Conservation (phyloP, 805 yeast species). For the Grigorovia jiainica region DNA sequence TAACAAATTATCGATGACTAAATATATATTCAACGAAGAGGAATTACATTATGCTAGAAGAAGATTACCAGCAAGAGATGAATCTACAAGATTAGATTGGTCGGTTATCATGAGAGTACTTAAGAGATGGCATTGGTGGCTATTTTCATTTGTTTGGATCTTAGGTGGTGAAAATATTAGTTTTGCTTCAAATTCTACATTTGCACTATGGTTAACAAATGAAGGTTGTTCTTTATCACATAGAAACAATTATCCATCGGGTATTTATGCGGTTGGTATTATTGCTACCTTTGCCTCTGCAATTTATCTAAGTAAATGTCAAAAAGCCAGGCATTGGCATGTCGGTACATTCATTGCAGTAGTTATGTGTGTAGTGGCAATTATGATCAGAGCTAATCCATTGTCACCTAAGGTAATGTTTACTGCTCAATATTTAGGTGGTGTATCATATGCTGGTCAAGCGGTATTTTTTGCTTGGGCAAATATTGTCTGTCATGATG, state of each 20-base stretch:
- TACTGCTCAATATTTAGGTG: conserved; percentile 47
- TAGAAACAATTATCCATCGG: conserved; percentile 46
- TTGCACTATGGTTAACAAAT: conserved; percentile 38
- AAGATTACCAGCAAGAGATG: conserved; percentile 35
- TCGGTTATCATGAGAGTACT: conserved; percentile 36
- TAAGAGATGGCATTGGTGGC: conserved; percentile 49
- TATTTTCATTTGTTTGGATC: conserved; percentile 43
- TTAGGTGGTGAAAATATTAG: conserved; percentile 42
- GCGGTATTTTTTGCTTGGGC: conserved; percentile 58
- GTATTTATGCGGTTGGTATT: conserved; percentile 44
- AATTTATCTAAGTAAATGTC: conserved; percentile 35
- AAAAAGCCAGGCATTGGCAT: conserved; percentile 40
- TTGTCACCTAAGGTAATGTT: conserved; percentile 32
- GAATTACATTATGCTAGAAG: conserved; percentile 35
- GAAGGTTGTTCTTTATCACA: conserved; percentile 35
- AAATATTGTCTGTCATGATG: conserved; percentile 47
- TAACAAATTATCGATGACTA: conserved; percentile 18
- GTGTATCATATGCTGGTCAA: conserved; percentile 49
- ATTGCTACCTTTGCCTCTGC: conserved; percentile 37
- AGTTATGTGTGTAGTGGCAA: conserved; percentile 36
- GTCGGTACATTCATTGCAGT: conserved; percentile 38
- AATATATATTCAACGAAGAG: conserved; percentile 32
- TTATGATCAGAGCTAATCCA: conserved; percentile 39
- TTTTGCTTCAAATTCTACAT: conserved; percentile 37
- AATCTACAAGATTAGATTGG: conserved; percentile 31